phyloP scores from a whole-genome alignment of 2,329 filamentous ascomycete genomes.

The Colletotrichum eleusines region DNA sequence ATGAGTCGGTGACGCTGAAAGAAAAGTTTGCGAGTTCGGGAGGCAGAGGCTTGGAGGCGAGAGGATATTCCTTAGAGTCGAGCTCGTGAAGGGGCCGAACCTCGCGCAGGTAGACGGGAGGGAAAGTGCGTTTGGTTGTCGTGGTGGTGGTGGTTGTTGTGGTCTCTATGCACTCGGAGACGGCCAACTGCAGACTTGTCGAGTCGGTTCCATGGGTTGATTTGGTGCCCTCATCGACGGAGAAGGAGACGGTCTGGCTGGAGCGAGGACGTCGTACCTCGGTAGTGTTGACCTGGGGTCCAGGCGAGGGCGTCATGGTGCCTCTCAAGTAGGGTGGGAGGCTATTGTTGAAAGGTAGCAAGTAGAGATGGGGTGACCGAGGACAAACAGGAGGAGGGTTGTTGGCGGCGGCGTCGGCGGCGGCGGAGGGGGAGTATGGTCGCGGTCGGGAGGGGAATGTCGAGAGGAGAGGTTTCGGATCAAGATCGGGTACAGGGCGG shows the following conservation, averaged over 20 bases:
- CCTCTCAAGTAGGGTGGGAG: slow-evolving; percentile 17
- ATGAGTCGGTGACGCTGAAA: slow-evolving; percentile 74
- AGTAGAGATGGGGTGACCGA: not conserved
- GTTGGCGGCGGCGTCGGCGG: too few species aligned
- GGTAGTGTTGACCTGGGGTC: slow-evolving; percentile 43
- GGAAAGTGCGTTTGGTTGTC: slow-evolving; percentile 86
- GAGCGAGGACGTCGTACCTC: slow-evolving; percentile 51
- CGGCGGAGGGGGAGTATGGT: slow-evolving; percentile 10
- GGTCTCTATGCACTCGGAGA: slow-evolving; percentile 75
- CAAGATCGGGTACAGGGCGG: slow-evolving; percentile 12
- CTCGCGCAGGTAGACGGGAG: slow-evolving; percentile 83
- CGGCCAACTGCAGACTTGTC: slow-evolving; percentile 65
- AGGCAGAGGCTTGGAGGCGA: slow-evolving; percentile 86
- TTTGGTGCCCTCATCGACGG: slow-evolving; percentile 56
- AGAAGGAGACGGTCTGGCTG: slow-evolving; percentile 60
- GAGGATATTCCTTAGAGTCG: slow-evolving; percentile 89
- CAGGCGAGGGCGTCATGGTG: slow-evolving; percentile 55
- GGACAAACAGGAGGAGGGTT: not conserved
- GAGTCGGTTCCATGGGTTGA: slow-evolving; percentile 48
- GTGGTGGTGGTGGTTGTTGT: slow-evolving; percentile 90
- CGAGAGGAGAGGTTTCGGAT: slow-evolving; percentile 12
- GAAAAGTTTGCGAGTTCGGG: slow-evolving; percentile 81
- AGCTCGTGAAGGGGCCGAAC: slow-evolving; percentile 78
- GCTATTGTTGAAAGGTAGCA: slow-evolving; percentile 14
- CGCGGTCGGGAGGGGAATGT: slow-evolving; percentile 5